phyloP scores from a whole-genome alignment of 805 yeast species.

The Cyberlindnera galapagoensis region DNA sequence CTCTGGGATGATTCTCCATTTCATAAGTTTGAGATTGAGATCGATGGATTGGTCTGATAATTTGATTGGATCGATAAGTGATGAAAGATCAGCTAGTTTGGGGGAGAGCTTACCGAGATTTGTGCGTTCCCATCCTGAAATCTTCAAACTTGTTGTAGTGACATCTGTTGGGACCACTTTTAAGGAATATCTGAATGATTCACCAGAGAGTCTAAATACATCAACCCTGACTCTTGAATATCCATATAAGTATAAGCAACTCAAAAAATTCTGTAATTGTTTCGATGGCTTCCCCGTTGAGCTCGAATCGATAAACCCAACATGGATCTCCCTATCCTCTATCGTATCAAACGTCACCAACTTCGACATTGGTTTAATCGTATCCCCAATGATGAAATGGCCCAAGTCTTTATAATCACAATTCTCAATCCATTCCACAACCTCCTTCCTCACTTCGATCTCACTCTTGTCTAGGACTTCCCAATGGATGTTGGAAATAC shows the following conservation, averaged over 20 bases:
- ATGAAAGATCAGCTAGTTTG: constrained; percentile 73
- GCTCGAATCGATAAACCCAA: constrained; percentile 36
- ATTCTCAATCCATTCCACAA: constrained; percentile 11
- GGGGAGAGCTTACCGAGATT: constrained; percentile 69
- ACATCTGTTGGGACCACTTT: constrained; percentile 9
- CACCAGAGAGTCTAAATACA: constrained; percentile 31
- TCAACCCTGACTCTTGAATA: constrained; percentile 30
- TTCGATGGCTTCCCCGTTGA: constrained; percentile 39
- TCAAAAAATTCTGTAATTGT: constrained; percentile 53
- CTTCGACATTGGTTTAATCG: constrained; percentile 8
- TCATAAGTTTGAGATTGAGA: constrained; percentile 85
- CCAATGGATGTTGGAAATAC: constrained; percentile 53
- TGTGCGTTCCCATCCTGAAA: constrained; percentile 90
- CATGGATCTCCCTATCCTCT: constrained; percentile 13
- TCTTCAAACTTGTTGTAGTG: no score
- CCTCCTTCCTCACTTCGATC: constrained; percentile 9
- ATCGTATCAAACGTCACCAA: constrained; percentile 10
- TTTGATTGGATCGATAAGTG: constrained; percentile 72
- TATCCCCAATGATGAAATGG: constrained; percentile 24
- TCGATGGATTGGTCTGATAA: constrained; percentile 91
- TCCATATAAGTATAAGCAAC: constrained; percentile 34
- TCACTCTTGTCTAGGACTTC: constrained; percentile 2
- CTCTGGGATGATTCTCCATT: constrained; percentile 90
- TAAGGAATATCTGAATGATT: constrained; percentile 26
- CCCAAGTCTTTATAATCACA: constrained; percentile 17